These are phyloP conservation scores for Pueraria montana DNA, from an alignment of 306 rosid species.

Conservation along the genomic window DNA sequence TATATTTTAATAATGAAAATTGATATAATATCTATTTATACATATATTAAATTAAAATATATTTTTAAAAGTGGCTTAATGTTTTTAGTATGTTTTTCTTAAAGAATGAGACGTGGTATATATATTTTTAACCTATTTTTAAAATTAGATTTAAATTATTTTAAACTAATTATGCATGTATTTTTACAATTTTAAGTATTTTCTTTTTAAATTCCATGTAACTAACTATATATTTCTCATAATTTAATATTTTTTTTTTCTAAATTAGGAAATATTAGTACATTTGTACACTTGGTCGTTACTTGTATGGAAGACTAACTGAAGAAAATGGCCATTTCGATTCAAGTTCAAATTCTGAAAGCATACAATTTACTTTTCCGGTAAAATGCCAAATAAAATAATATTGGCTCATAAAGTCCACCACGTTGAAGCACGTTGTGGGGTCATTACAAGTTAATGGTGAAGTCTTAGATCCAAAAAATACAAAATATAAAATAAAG, in stretches of 20 bases:
- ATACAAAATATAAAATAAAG: slow-evolving; percentile 18
- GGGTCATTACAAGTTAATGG: slow-evolving; percentile 67
- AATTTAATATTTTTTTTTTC: neutral
- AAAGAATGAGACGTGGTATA: neutral
- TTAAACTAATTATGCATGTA: neutral
- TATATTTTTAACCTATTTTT: neutral
- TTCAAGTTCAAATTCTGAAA: slow-evolving; percentile 26
- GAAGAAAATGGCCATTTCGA: slow-evolving; percentile 26
- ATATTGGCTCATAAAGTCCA: slow-evolving; percentile 60
- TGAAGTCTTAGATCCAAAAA: slow-evolving; percentile 39
- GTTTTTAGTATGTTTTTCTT: neutral
- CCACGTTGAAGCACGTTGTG: slow-evolving; percentile 81
- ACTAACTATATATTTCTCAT: neutral
- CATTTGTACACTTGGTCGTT: neutral
- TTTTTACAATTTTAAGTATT: neutral
- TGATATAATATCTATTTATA: neutral
- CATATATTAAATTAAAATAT: neutral
- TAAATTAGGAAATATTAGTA: neutral
- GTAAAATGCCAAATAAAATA: slow-evolving; percentile 53
- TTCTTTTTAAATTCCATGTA: neutral
- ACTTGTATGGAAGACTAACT: neutral
- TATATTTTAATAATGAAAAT: neutral
- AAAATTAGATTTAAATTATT: neutral
- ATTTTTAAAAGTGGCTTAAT: neutral
- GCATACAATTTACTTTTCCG: slow-evolving; percentile 17